Base-by-base conservation (phyloP, 176 grass and related monocot species). In the Avena sativa region DNA sequence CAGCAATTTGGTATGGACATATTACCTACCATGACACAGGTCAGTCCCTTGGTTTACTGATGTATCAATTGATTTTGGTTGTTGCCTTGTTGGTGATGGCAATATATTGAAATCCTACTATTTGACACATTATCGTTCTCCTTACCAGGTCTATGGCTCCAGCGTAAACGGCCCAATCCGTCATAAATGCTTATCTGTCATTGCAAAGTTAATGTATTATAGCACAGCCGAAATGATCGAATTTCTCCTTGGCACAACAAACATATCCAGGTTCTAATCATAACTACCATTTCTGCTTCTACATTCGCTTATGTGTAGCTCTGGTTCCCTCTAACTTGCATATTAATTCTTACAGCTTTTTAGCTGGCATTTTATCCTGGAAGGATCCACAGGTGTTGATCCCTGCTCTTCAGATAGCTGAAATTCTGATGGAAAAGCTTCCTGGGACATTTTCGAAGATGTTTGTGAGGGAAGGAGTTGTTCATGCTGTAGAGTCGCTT, bases 391-490 rank as follows among this genome's bases (percentile, higher is more conserved):
- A 91, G 71, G 87, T 95, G 53, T 78, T 97, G 69, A 91, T 97
- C 38, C 95, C 95, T 85, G 87, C 95, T 87, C 86, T 97, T 82
- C 91, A 97, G 76, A 95, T 95, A 88, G 91, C 95, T 46, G 93
- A 97, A 76, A 89, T 89, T 86, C 71, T 97, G 47, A 97, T 97
- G 92, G 92, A 97, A 81, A 97, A 95, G 56, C 93, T 94, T 78
- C 93, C 95, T 7, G 89, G 69, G 49, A 97, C 88, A 90, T 97
- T 97, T 81, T 88, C 88, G 11, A 97, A 93, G 62, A 85, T 93
- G 71, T 97, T 97, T 91, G 91, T 97, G 66, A 93, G 95, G 87
- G 95, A 97, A 91, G 95, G 95, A 12, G 95, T 95, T 90, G 91
- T 97, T 81, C 92, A 97, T 88, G 92, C 95, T 68, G 86, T 97